Evolutionary conservation across 768 basidiomycete species (phyloP).

Genomic region (Termitomyces sp.): DNA sequence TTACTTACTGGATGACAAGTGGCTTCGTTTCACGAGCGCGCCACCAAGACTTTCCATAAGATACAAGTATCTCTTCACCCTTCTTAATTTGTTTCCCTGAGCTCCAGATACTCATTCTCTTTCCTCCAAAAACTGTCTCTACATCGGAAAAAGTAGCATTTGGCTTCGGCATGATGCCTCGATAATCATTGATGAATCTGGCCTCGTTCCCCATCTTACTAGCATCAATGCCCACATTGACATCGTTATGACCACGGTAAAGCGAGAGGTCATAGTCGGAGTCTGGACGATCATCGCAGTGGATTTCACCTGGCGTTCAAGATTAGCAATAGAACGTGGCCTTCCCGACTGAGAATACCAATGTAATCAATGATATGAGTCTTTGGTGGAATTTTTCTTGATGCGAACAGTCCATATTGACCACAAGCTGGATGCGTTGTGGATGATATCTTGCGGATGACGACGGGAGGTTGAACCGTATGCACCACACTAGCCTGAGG

Average conservation of each 20-base stretch:
- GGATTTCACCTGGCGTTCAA: conserved; percentile 58
- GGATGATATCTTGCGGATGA: conserved; percentile 52
- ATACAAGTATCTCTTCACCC: conserved; percentile 82
- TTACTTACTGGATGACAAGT: not conserved
- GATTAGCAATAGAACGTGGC: conserved; percentile 3
- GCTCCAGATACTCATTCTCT: conserved; percentile 77
- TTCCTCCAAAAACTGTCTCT: conserved; percentile 47
- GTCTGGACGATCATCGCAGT: conserved; percentile 63
- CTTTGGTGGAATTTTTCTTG: conserved; percentile 59
- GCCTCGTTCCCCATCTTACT: conserved; percentile 75
- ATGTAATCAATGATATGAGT: conserved; percentile 76
- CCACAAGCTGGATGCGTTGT: conserved; percentile 69
- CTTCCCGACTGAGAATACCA: conserved; percentile 21
- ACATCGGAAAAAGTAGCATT: conserved; percentile 68
- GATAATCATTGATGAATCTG: conserved; percentile 87
- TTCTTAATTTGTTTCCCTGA: conserved; percentile 54
- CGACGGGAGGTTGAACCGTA: conserved; percentile 28
- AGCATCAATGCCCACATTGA: conserved; percentile 77
- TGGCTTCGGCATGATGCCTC: conserved; percentile 63
- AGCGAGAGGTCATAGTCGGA: conserved; percentile 91
- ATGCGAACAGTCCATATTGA: conserved; percentile 78
- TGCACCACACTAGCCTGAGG: not conserved
- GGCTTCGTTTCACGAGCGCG: conserved; percentile 28
- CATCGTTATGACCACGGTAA: conserved; percentile 48
- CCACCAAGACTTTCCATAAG: conserved; percentile 91